These are phyloP conservation scores for Phoma herbarum DNA, from an alignment of 2,329 filamentous ascomycete genomes.

Conservation along the genomic window DNA sequence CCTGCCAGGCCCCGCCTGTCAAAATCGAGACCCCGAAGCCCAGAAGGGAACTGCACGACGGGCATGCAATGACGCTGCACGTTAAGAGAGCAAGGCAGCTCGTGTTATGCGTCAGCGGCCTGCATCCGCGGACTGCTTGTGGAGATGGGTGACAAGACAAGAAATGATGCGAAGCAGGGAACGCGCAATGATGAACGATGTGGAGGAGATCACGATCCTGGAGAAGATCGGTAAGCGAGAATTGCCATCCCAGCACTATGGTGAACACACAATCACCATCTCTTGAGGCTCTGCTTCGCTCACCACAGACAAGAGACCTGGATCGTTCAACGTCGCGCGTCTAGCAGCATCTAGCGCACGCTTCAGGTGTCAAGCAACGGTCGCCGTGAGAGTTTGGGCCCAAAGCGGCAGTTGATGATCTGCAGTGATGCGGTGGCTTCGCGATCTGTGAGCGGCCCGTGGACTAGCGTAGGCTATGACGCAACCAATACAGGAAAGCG, in stretches of 20 bases:
- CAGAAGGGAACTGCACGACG: neutral
- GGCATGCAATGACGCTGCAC: neutral
- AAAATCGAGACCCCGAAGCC: neutral
- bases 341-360: conserved; percentile 6
- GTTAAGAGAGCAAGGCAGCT: conserved; percentile 6
- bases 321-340: neutral
- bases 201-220: conserved; percentile 16
- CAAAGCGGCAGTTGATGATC: conserved; percentile 14
- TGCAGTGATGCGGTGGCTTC: conserved; percentile 26
- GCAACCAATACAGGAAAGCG: conserved; percentile 19
- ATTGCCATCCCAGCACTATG: conserved; percentile 19
- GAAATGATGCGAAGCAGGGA: conserved; percentile 22
- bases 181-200: conserved; percentile 7
- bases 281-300: conserved; percentile 2
- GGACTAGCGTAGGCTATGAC: conserved; percentile 30
- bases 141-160: conserved; percentile 3
- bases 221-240: conserved; percentile 28
- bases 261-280: conserved; percentile 13
- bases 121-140: conserved; percentile 17
- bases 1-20: neutral
- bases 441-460: conserved; percentile 23
- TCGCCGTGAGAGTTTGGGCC: conserved; percentile 3
- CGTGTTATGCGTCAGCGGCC: conserved; percentile 9
- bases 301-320: neutral
- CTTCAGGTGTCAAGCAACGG: conserved; percentile 9